Evolutionary conservation across 108 stramenopile genomes (phyloP).

Genomic region (Discostella pseudostelligera): DNA sequence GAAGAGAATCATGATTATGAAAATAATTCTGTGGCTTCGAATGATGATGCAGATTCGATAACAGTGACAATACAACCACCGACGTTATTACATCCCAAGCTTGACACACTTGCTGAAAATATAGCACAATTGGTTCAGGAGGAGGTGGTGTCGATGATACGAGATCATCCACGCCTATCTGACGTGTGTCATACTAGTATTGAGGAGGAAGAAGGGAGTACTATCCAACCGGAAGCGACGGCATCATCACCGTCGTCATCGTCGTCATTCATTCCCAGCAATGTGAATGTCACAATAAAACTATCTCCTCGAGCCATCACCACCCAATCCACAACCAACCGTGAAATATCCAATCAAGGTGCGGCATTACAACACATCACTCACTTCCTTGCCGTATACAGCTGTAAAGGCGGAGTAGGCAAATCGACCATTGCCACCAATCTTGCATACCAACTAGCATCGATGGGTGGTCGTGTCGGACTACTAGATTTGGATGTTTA

Average conservation of each 20-base stretch:
- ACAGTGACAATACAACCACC: conserved; percentile 63
- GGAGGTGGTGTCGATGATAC: conserved; percentile 24
- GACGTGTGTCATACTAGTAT: conserved; percentile 11
- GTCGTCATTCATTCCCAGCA: conserved; percentile 12
- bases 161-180: conserved; percentile 1
- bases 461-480: conserved; percentile 86
- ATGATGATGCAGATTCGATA: conserved; percentile 12
- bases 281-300: neutral
- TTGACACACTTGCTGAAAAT: conserved; percentile 47
- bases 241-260: no score
- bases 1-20: neutral
- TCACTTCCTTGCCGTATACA: conserved; percentile 86
- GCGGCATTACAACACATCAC: conserved; percentile 68
- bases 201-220: conserved; percentile 13
- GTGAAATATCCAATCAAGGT: conserved; percentile 47
- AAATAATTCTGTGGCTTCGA: neutral
- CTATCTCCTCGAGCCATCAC: conserved; percentile 32
- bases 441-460: conserved; percentile 93
- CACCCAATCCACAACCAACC: conserved; percentile 35
- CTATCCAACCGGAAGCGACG: no score
- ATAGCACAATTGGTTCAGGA: conserved; percentile 44
- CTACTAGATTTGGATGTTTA: conserved; percentile 97
- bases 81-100: conserved; percentile 65
- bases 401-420: conserved; percentile 97
- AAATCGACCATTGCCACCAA: conserved; percentile 97